Conservation (phyloP, 2,329 filamentous ascomycete species). For the Hortaea werneckii region DNA sequence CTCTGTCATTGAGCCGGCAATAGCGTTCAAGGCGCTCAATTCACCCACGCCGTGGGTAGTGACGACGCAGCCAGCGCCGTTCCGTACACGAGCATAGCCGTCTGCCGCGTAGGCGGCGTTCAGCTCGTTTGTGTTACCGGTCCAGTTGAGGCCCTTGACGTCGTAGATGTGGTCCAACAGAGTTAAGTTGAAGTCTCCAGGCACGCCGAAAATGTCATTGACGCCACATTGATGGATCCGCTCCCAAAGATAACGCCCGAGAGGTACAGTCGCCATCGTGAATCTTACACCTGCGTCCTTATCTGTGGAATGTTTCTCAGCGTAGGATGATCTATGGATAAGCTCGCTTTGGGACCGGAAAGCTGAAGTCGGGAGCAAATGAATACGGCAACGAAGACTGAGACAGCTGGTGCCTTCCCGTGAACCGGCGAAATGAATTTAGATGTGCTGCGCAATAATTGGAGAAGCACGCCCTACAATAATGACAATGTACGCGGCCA, state of each 20-base stretch:
- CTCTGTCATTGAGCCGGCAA: constrained; percentile 35
- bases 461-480: too few species aligned
- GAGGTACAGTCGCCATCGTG: constrained; percentile 40
- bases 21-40: constrained; percentile 35
- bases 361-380: too few species aligned
- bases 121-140: constrained; percentile 49
- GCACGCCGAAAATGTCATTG: constrained; percentile 33
- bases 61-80: constrained; percentile 39
- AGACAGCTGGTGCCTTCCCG: too few species aligned
- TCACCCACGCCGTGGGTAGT: constrained; percentile 53
- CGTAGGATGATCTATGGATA: too few species aligned
- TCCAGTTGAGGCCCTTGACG: constrained; percentile 31
- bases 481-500: too few species aligned
- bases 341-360: too few species aligned
- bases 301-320: too few species aligned
- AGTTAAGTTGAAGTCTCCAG: constrained; percentile 38
- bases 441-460: too few species aligned
- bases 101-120: constrained; percentile 50
- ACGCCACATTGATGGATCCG: constrained; percentile 32
- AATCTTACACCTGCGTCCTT: neutral
- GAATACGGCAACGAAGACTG: too few species aligned
- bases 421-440: too few species aligned
- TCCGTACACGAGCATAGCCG: constrained; percentile 47
- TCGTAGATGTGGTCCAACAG: constrained; percentile 35
- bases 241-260: constrained; percentile 34